Evolutionary conservation across 2,329 filamentous ascomycete genomes (phyloP).

Genomic region (Didymella sp.): DNA sequence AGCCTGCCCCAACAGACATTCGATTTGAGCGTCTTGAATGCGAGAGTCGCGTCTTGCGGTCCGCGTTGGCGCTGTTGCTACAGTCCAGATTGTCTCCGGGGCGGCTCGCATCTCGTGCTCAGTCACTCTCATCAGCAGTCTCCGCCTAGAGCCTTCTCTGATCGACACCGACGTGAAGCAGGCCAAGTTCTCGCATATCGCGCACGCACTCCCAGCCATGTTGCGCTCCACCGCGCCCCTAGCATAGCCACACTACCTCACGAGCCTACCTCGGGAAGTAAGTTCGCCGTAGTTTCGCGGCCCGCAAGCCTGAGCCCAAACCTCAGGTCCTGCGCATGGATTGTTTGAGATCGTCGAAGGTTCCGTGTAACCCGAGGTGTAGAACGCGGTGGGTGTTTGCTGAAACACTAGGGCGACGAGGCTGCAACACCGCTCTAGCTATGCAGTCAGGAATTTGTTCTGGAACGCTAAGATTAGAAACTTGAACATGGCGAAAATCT

Average conservation of each 20-base stretch:
- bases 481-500: background rate
- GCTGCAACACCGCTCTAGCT: slow-evolving; percentile 21
- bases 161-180: too few relatives aligned
- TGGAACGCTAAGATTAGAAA: slow-evolving; percentile 13
- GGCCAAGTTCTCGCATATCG: background rate
- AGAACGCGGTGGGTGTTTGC: slow-evolving; percentile 20
- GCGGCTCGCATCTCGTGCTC: too few relatives aligned
- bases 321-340: slow-evolving; percentile 9
- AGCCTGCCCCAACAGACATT: too few relatives aligned
- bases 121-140: too few relatives aligned
- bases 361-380: background rate
- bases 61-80: too few relatives aligned
- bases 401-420: slow-evolving; percentile 36
- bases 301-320: background rate
- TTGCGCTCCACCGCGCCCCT: background rate
- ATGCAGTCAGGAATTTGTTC: background rate
- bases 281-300: slow-evolving; percentile 4
- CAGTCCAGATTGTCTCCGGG: too few relatives aligned
- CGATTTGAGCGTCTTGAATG: too few relatives aligned
- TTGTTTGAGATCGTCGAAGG: slow-evolving; percentile 29
- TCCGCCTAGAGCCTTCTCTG: background rate
- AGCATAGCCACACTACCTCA: slow-evolving; percentile 3
- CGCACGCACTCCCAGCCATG: background rate
- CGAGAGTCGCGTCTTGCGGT: too few relatives aligned
- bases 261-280: background rate